phyloP scores from a whole-genome alignment of 1,284 basidiomycete species.

The Papiliotrema nemorosa region DNA sequence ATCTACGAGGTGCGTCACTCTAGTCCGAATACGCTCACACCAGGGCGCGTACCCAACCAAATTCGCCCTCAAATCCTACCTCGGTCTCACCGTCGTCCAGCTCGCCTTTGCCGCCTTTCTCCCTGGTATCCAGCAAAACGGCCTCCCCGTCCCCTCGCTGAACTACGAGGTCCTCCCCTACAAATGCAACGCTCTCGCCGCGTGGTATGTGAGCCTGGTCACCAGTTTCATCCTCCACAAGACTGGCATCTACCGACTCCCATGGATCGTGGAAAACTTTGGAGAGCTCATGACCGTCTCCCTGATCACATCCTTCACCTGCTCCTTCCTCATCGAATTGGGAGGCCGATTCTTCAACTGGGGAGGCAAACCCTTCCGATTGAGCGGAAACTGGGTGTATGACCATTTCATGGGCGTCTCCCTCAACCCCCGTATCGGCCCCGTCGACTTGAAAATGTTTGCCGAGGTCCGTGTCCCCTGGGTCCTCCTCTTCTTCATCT shows the following conservation, averaged over 20 bases:
- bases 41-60: conserved; percentile 87
- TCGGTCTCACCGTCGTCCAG: conserved; percentile 83
- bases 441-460: conserved; percentile 98
- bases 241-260: conserved; percentile 81
- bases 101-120: conserved; percentile 84
- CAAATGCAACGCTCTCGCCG: conserved; percentile 91
- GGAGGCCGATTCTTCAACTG: conserved; percentile 59
- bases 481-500: conserved; percentile 91
- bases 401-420: conserved; percentile 96
- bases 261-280: conserved; percentile 94
- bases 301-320: conserved; percentile 83
- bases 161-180: conserved; percentile 90
- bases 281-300: conserved; percentile 94
- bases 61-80: conserved; percentile 86
- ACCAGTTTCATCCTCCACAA: conserved; percentile 75
- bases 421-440: conserved; percentile 91
- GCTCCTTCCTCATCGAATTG: conserved; percentile 76
- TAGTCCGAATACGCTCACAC: neutral
- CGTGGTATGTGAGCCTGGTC: conserved; percentile 79
- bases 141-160: conserved; percentile 86
- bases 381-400: conserved; percentile 91
- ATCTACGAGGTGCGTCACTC: conserved; percentile 62
- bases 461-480: conserved; percentile 97
- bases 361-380: conserved; percentile 78
- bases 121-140: conserved; percentile 79